These are phyloP conservation scores for Penstemon barbatus DNA, from an alignment of 257 asterid species.

Conservation along the genomic window DNA sequence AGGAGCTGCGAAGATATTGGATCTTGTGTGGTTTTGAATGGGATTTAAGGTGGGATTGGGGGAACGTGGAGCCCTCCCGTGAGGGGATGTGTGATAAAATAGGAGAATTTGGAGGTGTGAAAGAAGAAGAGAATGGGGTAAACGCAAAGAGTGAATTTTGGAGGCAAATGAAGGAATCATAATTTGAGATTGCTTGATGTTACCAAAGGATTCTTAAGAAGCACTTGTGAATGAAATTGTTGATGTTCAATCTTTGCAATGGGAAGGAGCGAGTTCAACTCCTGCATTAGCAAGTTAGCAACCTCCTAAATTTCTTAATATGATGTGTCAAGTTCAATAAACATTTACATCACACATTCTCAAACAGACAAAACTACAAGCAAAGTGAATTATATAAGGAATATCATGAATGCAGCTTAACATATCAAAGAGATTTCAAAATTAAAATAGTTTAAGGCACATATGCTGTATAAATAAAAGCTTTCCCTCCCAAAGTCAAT, in stretches of 20 bases:
- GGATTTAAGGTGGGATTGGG: constrained; percentile 32
- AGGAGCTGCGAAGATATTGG: constrained; percentile 27
- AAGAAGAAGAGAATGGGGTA: constrained; percentile 34
- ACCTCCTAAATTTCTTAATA: neutral
- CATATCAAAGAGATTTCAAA: too few species aligned
- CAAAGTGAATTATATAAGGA: too few species aligned
- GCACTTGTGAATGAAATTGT: constrained; percentile 6
- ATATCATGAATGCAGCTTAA: too few species aligned
- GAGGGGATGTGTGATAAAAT: constrained; percentile 25
- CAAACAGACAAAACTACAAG: neutral
- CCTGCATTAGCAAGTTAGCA: neutral
- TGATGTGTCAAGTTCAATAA: neutral
- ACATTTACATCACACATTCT: neutral
- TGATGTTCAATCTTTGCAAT: neutral
- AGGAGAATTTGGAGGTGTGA: constrained; percentile 25
- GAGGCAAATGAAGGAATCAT: constrained; percentile 48
- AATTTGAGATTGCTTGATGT: constrained; percentile 17
- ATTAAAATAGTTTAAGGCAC: neutral
- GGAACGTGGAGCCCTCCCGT: constrained; percentile 21
- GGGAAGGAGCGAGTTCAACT: neutral
- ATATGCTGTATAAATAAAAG: neutral
- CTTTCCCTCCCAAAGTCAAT: neutral
- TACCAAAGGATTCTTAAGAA: neutral
- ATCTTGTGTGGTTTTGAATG: constrained; percentile 16
- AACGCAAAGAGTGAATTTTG: constrained; percentile 32